phyloP scores from a whole-genome alignment of 306 rosid species.

The Dryas drummondii region DNA sequence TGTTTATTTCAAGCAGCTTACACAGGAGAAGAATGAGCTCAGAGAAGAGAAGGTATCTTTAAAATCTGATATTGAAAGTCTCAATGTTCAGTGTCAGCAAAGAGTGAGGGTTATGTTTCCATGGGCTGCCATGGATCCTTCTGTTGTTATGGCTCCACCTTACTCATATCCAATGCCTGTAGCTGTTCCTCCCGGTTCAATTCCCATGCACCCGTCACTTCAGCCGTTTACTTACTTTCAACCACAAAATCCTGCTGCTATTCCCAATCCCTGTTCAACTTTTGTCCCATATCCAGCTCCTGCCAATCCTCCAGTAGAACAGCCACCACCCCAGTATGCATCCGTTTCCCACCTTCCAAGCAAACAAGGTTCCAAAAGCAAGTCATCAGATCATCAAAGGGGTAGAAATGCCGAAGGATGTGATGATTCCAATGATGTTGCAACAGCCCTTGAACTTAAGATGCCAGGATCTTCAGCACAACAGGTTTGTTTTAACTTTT shows the following conservation, averaged over 20 bases:
- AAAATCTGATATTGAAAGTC: conserved; percentile 69
- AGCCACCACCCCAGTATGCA: conserved; percentile 50
- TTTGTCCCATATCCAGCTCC: conserved; percentile 64
- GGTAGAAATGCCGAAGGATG: conserved; percentile 49
- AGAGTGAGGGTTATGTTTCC: conserved; percentile 73
- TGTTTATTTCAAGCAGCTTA: conserved; percentile 51
- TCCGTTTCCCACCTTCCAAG: conserved; percentile 47
- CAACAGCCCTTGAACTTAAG: conserved; percentile 91
- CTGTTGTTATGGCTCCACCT: conserved; percentile 64
- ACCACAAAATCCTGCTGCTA: conserved; percentile 55
- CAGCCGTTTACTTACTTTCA: conserved; percentile 74
- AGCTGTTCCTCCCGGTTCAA: conserved; percentile 66
- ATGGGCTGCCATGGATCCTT: conserved; percentile 77
- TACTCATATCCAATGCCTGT: conserved; percentile 75
- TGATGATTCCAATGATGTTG: conserved; percentile 64
- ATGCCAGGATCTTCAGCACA: conserved; percentile 88
- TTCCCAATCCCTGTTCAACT: conserved; percentile 66
- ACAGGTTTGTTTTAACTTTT: conserved; percentile 47
- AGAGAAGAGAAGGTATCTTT: conserved; percentile 81
- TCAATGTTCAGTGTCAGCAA: conserved; percentile 74
- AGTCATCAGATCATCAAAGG: conserved; percentile 50
- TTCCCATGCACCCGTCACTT: conserved; percentile 72
- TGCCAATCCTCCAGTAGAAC: conserved; percentile 47
- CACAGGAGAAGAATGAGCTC: conserved; percentile 85
- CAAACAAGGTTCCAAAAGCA: conserved; percentile 58